phyloP scores from a whole-genome alignment of 495 filamentous ascomycete genomes.

The Neurospora hispaniola region DNA sequence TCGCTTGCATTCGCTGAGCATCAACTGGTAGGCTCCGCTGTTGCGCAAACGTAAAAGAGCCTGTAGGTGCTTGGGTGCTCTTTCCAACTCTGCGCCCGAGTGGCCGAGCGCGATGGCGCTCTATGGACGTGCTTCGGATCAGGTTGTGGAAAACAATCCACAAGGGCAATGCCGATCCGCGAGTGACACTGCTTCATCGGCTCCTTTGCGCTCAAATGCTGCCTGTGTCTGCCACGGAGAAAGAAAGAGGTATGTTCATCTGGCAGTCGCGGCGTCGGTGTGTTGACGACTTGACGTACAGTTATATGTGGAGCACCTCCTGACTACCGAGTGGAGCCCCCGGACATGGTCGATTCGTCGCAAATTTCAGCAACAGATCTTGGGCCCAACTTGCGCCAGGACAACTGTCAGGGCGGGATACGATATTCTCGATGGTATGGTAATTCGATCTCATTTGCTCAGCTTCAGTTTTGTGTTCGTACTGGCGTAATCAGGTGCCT shows the following conservation, averaged over 20 bases:
- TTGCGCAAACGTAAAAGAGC: not conserved
- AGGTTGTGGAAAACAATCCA: not conserved
- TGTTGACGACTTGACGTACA: not conserved
- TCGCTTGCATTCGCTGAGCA: not conserved
- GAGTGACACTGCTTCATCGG: not conserved
- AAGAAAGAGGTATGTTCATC: not conserved
- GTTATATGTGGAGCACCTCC: not conserved
- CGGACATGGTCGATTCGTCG: not conserved
- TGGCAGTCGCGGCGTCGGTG: not conserved
- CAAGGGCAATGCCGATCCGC: not conserved
- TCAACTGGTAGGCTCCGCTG: not conserved
- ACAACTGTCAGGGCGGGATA: not conserved
- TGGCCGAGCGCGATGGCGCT: not conserved
- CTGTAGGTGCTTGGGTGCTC: not conserved
- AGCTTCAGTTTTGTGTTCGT: not conserved
- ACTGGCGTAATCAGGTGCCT: not conserved
- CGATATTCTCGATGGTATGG: not conserved
- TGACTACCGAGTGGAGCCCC: not conserved
- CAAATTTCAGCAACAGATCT: not conserved
- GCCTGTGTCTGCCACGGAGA: not conserved
- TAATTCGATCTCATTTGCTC: not conserved
- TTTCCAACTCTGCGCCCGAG: not conserved
- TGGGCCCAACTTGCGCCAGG: not conserved
- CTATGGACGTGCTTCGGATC: not conserved
- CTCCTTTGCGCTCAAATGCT: not conserved